phyloP scores from a whole-genome alignment of 2,329 filamentous ascomycete species.

The Microsporum ferrugineum region DNA sequence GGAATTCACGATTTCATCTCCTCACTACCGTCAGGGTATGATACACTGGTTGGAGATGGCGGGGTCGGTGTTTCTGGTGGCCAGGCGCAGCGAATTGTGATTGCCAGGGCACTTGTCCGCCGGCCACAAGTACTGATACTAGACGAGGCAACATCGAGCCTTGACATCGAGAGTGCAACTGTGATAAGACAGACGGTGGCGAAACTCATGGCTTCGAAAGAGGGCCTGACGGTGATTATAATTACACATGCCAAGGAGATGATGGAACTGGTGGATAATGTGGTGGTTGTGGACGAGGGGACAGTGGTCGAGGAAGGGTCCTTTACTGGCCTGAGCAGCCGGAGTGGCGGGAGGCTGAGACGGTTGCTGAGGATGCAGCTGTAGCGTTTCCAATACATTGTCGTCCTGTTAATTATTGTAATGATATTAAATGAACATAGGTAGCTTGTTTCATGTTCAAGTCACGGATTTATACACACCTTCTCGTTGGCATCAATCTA shows the following conservation, averaged over 20 bases:
- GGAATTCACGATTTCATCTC: conserved; percentile 65
- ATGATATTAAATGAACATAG: background rate
- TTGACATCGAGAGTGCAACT: conserved; percentile 59
- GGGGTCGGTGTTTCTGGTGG: conserved; percentile 65
- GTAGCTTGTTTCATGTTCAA: too few species aligned
- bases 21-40: conserved; percentile 59
- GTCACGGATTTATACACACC: too few species aligned
- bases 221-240: conserved; percentile 58
- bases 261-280: conserved; percentile 67
- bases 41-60: conserved; percentile 65
- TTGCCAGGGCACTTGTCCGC: conserved; percentile 66
- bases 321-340: conserved; percentile 49
- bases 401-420: background rate
- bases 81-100: conserved; percentile 68
- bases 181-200: conserved; percentile 53
- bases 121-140: conserved; percentile 62
- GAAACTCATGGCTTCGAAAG: conserved; percentile 35
- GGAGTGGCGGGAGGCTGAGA: conserved; percentile 38
- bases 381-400: background rate
- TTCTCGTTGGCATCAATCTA: too few species aligned
- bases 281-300: conserved; percentile 62
- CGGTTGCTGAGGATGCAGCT: conserved; percentile 29
- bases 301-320: conserved; percentile 56
- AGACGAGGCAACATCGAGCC: conserved; percentile 74
- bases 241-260: conserved; percentile 75